A percentile compares a stretch with the other conserved stretches of the same genome.
Conservation (phyloP, 768 basidiomycete genomes). For the Tulasnella sp. region DNA sequence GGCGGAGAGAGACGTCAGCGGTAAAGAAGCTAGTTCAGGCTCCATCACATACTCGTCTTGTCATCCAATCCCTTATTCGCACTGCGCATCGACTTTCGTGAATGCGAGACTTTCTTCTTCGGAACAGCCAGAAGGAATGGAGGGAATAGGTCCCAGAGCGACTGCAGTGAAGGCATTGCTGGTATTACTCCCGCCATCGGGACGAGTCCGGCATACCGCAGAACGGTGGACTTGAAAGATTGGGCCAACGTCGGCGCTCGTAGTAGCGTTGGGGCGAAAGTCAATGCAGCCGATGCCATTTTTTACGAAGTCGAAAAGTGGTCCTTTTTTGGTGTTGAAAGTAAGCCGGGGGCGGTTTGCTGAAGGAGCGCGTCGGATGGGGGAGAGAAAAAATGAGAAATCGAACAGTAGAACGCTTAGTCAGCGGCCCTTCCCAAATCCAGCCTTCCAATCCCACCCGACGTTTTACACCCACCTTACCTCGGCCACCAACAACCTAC, state of each 20-base stretch:
- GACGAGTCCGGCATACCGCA: not conserved
- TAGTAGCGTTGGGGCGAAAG: constrained; percentile 1
- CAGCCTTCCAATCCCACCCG: constrained; percentile 11
- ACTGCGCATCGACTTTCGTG: constrained; percentile 88
- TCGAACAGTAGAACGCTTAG: constrained; percentile 15
- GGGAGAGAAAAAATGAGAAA: not conserved
- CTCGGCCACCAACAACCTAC: not conserved
- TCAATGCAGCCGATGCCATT: constrained; percentile 15
- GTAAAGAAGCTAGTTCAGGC: not conserved
- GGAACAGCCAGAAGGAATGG: constrained; percentile 88
- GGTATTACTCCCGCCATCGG: constrained; percentile 18
- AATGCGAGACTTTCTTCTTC: constrained; percentile 90
- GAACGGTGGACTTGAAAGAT: not conserved
- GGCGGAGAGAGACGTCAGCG: constrained; percentile 20
- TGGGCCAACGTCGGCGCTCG: not conserved
- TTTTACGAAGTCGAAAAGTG: not conserved
- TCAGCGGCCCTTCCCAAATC: not conserved
- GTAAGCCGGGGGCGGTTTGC: not conserved
- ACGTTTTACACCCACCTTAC: not conserved
- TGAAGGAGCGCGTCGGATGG: not conserved
- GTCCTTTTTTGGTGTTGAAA: not conserved
- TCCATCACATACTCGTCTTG: constrained; percentile 71
- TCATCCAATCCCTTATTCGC: constrained; percentile 95
- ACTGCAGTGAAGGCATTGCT: constrained; percentile 40
- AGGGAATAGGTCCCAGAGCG: constrained; percentile 72